These are phyloP conservation scores for Litsea cubeba DNA, from an alignment of 164 flowering plant genomes.

Conservation along the genomic window DNA sequence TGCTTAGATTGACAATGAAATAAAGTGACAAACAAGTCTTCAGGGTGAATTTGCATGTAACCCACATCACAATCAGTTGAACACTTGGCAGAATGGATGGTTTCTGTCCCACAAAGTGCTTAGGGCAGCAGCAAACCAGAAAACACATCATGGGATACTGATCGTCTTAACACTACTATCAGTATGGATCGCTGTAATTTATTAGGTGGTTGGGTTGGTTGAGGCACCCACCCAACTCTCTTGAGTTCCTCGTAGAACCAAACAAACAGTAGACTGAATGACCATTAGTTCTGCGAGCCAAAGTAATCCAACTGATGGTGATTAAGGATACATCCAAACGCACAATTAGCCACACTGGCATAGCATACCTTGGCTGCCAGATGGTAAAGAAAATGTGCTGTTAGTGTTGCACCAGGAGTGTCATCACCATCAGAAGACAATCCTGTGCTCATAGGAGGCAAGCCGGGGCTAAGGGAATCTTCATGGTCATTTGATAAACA, in stretches of 20 bases:
- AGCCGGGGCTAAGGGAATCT: constrained; percentile 72
- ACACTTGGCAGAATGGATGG: neutral
- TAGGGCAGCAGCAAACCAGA: neutral
- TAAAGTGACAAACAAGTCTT: neutral
- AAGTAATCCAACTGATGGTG: neutral
- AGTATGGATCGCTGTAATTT: no score
- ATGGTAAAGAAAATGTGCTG: constrained; percentile 93
- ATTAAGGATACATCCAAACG: neutral
- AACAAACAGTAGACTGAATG: neutral
- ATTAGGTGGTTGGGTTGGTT: neutral
- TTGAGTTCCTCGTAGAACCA: neutral
- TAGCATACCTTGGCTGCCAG: constrained; percentile 75
- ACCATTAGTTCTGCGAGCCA: neutral
- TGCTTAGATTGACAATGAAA: neutral
- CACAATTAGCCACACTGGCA: neutral
- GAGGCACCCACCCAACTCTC: neutral
- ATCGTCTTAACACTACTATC: no score
- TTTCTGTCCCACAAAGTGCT: neutral
- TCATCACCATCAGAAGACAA: constrained; percentile 65
- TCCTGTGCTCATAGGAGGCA: constrained; percentile 79
- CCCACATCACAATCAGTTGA: neutral
- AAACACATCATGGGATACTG: neutral
- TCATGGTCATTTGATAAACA: constrained; percentile 58
- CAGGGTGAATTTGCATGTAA: neutral
- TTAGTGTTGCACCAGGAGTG: constrained; percentile 69